Evolutionary conservation across 164 flowering plant genomes (phyloP).

Genomic region (Amborella trichopoda): DNA sequence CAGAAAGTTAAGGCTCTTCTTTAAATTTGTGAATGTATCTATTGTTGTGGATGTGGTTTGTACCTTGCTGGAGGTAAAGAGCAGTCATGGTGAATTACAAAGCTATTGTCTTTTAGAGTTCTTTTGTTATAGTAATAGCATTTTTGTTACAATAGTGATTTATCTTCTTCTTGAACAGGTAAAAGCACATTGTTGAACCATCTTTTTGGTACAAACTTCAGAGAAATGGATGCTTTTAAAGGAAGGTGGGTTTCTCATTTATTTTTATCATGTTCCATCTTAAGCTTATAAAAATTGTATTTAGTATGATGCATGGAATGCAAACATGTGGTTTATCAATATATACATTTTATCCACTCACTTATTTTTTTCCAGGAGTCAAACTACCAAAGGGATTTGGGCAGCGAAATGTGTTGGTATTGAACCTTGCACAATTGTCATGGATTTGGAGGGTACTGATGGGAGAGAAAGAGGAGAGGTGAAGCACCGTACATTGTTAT

Average conservation of each 20-base stretch:
- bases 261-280: not conserved
- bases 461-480: slow-evolving; percentile 92
- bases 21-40: too few relatives aligned
- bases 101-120: too few relatives aligned
- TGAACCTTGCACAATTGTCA: slow-evolving; percentile 65
- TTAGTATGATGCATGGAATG: not conserved
- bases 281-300: too few relatives aligned
- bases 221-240: slow-evolving; percentile 47
- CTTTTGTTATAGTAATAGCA: too few relatives aligned
- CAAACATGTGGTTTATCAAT: not conserved
- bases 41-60: too few relatives aligned
- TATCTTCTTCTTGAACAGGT: too few relatives aligned
- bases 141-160: too few relatives aligned
- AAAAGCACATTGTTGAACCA: slow-evolving; percentile 45
- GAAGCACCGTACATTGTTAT: too few relatives aligned
- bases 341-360: not conserved
- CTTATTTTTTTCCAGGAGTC: slow-evolving; percentile 30
- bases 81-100: too few relatives aligned
- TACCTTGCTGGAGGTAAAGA: too few relatives aligned
- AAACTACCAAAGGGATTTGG: slow-evolving; percentile 84
- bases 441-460: slow-evolving; percentile 86
- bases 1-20: too few relatives aligned
- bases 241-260: slow-evolving; percentile 26
- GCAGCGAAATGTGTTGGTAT: slow-evolving; percentile 54
- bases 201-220: slow-evolving; percentile 40